Percentiles rank a stretch among this genome's conserved stretches.
Conservation (phyloP, 1,284 basidiomycete genomes). For the Kwoniella shivajii region DNA sequence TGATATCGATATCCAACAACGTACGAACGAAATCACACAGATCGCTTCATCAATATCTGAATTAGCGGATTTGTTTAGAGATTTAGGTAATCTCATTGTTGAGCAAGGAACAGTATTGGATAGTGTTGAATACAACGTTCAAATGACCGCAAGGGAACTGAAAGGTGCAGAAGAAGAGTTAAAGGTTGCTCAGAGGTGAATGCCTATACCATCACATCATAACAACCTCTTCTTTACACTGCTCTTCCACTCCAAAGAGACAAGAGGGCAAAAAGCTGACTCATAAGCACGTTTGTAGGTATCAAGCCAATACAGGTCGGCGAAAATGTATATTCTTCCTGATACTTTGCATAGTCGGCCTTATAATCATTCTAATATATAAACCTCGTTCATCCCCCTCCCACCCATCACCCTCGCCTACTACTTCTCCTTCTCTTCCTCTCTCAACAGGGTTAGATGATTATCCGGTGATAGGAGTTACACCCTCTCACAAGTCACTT, state of each 20-base stretch:
- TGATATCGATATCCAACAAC: constrained; percentile 62
- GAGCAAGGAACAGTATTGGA: constrained; percentile 98
- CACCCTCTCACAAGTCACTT: neutral
- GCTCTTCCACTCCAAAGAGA: neutral
- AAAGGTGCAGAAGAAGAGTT: constrained; percentile 84
- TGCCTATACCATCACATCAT: too few relatives aligned
- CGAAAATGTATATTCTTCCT: constrained; percentile 92
- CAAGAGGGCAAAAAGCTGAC: neutral
- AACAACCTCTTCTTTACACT: neutral
- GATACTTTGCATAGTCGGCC: constrained; percentile 81
- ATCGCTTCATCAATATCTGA: constrained; percentile 90
- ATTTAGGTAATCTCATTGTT: constrained; percentile 88
- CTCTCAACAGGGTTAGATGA: neutral
- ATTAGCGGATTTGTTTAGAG: constrained; percentile 94
- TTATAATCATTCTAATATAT: constrained; percentile 58
- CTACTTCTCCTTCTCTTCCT: neutral
- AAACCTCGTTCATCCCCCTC: constrained; percentile 38
- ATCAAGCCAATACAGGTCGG: constrained; percentile 89
- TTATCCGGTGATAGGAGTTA: neutral
- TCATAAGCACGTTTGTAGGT: constrained; percentile 59
- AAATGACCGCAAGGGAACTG: constrained; percentile 81
- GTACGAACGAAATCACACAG: constrained; percentile 79
- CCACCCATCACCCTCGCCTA: constrained; percentile 2
- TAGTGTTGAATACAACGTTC: constrained; percentile 96
- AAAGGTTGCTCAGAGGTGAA: constrained; percentile 74